phyloP scores from a whole-genome alignment of 106 monocot genomes.

The Dendrobium officinale region DNA sequence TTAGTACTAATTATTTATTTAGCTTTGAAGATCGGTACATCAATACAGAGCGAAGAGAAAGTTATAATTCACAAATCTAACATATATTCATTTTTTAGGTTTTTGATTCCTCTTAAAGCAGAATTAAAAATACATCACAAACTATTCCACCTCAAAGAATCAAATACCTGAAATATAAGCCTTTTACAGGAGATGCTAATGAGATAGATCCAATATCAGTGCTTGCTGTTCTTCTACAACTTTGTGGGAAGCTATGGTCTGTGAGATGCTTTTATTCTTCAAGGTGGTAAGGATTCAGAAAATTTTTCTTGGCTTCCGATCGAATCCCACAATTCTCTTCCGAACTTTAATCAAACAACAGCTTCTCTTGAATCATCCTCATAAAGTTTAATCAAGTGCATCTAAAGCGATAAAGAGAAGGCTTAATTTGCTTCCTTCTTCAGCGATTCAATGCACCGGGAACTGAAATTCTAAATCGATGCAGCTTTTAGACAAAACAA shows the following conservation, averaged over 20 bases:
- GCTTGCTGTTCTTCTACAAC: background rate
- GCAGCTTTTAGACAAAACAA: background rate
- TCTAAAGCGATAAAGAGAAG: background rate
- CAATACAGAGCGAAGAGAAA: no score
- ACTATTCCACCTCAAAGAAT: background rate
- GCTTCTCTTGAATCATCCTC: background rate
- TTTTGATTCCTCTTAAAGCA: background rate
- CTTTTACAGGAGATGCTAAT: background rate
- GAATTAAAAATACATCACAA: background rate
- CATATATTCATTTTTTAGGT: no score
- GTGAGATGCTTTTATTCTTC: background rate
- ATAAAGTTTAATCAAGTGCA: background rate
- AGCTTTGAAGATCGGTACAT: no score
- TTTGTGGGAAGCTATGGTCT: background rate
- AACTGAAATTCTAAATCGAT: background rate
- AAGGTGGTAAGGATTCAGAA: background rate
- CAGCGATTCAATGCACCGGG: background rate
- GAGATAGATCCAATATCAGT: background rate
- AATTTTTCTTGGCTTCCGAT: background rate
- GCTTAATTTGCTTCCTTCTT: background rate
- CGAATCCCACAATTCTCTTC: background rate
- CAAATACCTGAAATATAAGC: conserved; percentile 3
- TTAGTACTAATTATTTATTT: no score
- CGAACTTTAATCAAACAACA: background rate
- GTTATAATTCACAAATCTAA: no score